Conservation (phyloP, 2,329 filamentous ascomycete species). For the Cercospora canescens region DNA sequence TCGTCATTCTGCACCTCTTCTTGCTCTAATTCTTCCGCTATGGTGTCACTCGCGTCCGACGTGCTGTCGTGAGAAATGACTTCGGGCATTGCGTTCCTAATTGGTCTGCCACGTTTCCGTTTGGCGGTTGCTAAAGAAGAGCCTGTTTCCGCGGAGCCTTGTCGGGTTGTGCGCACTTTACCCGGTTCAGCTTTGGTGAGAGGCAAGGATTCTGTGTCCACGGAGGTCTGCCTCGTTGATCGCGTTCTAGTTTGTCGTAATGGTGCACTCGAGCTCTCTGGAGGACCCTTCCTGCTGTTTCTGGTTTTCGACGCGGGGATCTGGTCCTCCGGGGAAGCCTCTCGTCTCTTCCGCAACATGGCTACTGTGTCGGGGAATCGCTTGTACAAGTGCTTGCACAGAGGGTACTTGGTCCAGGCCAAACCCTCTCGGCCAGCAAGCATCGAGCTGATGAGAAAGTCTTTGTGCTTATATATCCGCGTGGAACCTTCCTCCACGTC, state of each 20-base stretch:
- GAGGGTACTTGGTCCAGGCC: conserved; percentile 44
- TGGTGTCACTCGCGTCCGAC: conserved; percentile 12
- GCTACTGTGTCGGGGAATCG: conserved; percentile 36
- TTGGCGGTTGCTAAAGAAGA: conserved; percentile 27
- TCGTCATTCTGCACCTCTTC: conserved; percentile 13
- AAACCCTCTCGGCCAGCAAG: conserved; percentile 45
- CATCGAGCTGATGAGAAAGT: conserved; percentile 50
- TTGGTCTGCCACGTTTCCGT: conserved; percentile 25
- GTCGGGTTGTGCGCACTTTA: conserved; percentile 9
- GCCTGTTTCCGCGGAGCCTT: conserved; percentile 20
- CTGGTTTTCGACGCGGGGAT: background rate
- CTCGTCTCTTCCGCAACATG: conserved; percentile 10
- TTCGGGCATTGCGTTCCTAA: conserved; percentile 15
- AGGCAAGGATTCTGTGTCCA: background rate
- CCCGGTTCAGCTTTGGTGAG: background rate
- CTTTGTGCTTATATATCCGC: conserved; percentile 33
- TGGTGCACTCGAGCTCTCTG: background rate
- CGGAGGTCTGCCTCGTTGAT: conserved; percentile 14
- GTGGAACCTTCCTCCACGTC: conserved; percentile 28
- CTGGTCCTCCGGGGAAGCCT: conserved; percentile 6
- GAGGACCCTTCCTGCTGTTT: background rate
- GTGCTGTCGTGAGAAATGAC: conserved; percentile 23
- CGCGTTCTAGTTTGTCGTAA: conserved; percentile 1
- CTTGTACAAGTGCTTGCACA: conserved; percentile 44
- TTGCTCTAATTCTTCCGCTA: conserved; percentile 3